phyloP scores from a whole-genome alignment of 768 basidiomycete species.

The Tulasnella sp. region DNA sequence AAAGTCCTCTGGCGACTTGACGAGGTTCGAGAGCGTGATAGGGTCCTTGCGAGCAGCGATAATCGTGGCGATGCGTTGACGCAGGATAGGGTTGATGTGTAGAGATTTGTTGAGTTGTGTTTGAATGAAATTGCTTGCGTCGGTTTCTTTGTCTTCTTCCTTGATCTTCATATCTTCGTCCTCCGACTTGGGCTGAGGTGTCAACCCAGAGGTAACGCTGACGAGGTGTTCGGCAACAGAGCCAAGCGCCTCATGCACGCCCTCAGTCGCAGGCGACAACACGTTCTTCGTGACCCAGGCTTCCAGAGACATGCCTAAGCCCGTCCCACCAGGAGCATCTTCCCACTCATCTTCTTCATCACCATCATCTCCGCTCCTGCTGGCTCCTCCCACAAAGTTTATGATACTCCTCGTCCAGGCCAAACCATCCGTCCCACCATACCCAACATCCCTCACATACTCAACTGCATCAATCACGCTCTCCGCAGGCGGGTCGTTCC shows the following conservation, averaged over 20 bases:
- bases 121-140: too few relatives aligned
- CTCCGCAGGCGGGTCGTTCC: not conserved
- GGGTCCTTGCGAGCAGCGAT: not conserved
- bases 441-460: constrained; percentile 64
- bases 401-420: constrained; percentile 70
- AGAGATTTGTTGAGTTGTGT: not conserved
- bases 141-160: too few relatives aligned
- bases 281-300: constrained; percentile 34
- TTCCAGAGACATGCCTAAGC: constrained; percentile 25
- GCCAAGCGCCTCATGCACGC: constrained; percentile 25
- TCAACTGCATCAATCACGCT: constrained; percentile 37
- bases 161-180: not conserved
- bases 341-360: constrained; percentile 3
- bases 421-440: constrained; percentile 64
- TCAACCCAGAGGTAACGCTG: constrained; percentile 14
- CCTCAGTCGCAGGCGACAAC: constrained; percentile 33
- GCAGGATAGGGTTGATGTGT: not conserved
- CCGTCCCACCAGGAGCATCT: constrained; percentile 5
- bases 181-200: not conserved
- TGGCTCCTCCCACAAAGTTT: constrained; percentile 40
- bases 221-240: constrained; percentile 1
- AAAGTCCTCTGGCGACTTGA: constrained; percentile 10
- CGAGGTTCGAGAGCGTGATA: not conserved
- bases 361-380: not conserved
- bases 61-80: not conserved